A percentile compares a stretch with the other conserved stretches of the same genome.
Evolutionary conservation across 2,329 filamentous ascomycete genomes (phyloP).

Genomic region (Monilinia aucupariae): DNA sequence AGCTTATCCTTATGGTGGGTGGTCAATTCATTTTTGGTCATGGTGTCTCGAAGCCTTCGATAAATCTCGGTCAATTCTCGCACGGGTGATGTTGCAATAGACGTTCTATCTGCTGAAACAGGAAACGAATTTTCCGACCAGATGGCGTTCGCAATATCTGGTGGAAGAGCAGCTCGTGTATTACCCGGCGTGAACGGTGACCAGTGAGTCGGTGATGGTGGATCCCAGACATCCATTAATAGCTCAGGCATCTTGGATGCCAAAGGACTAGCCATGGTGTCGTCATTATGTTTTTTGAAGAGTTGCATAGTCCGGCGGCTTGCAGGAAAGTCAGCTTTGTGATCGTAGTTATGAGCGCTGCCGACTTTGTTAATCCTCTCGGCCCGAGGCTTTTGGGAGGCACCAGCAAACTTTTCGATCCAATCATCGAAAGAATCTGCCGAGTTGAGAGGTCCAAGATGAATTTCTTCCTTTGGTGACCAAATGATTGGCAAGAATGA

Average conservation of each 20-base stretch:
- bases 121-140: slow-evolving; percentile 34
- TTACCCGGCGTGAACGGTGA: slow-evolving; percentile 17
- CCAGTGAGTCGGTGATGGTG: slow-evolving; percentile 26
- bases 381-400: slow-evolving; percentile 14
- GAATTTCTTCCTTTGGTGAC: slow-evolving; percentile 84
- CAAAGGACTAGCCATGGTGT: slow-evolving; percentile 24
- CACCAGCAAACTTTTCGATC: slow-evolving; percentile 21
- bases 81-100: slow-evolving; percentile 39
- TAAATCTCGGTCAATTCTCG: slow-evolving; percentile 57
- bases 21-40: slow-evolving; percentile 51
- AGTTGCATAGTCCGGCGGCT: slow-evolving; percentile 22
- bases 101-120: slow-evolving; percentile 37
- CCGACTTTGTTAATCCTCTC: slow-evolving; percentile 19
- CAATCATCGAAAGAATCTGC: slow-evolving; percentile 52
- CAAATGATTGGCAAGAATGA: slow-evolving; percentile 91
- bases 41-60: slow-evolving; percentile 53
- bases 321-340: slow-evolving; percentile 11
- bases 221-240: slow-evolving; percentile 31
- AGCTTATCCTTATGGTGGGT: slow-evolving; percentile 8
- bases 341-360: slow-evolving; percentile 11
- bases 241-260: slow-evolving; percentile 30
- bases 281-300: slow-evolving; percentile 30
- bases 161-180: slow-evolving; percentile 24
- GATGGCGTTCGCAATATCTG: slow-evolving; percentile 29
- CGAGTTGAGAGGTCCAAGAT: slow-evolving; percentile 65